Evolutionary conservation across 2,329 filamentous ascomycete genomes (phyloP).

Genomic region (Penicillium sp.): DNA sequence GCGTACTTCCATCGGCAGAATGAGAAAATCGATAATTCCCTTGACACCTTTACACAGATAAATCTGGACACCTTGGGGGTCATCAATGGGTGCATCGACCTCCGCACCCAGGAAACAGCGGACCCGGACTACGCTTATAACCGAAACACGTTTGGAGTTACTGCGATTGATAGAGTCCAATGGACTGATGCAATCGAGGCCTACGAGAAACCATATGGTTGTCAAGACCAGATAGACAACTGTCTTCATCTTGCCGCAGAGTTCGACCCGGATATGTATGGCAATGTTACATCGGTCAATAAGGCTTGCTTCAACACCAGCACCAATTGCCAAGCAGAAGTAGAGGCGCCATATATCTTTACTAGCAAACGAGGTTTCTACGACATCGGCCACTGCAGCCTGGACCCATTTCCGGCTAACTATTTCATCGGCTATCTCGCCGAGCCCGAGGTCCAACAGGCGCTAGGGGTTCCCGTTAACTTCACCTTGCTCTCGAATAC

Average conservation of each 20-base stretch:
- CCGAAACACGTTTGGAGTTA: conserved; percentile 48
- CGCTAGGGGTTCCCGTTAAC: conserved; percentile 59
- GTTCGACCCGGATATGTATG: conserved; percentile 49
- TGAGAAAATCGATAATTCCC: conserved; percentile 33
- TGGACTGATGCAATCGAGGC: conserved; percentile 45
- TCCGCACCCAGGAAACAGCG: conserved; percentile 44
- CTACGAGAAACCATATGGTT: conserved; percentile 47
- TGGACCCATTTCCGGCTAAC: conserved; percentile 51
- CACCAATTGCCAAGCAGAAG: conserved; percentile 41
- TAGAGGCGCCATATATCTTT: conserved; percentile 41
- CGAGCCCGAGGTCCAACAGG: conserved; percentile 53
- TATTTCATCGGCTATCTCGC: conserved; percentile 56
- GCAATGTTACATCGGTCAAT: conserved; percentile 44
- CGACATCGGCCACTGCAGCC: conserved; percentile 52
- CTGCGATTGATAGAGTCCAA: conserved; percentile 46
- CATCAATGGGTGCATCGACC: conserved; percentile 55
- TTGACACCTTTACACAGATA: conserved; percentile 30
- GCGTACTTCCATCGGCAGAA: conserved; percentile 42
- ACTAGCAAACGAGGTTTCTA: conserved; percentile 48
- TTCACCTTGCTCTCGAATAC: conserved; percentile 47
- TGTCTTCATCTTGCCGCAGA: conserved; percentile 47
- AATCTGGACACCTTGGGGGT: conserved; percentile 52
- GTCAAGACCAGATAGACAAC: conserved; percentile 49
- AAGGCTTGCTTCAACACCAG: conserved; percentile 44
- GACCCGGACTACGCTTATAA: conserved; percentile 54